Base-by-base conservation (phyloP, 2,329 filamentous ascomycete species). In the Ophiosphaerella korrae region DNA sequence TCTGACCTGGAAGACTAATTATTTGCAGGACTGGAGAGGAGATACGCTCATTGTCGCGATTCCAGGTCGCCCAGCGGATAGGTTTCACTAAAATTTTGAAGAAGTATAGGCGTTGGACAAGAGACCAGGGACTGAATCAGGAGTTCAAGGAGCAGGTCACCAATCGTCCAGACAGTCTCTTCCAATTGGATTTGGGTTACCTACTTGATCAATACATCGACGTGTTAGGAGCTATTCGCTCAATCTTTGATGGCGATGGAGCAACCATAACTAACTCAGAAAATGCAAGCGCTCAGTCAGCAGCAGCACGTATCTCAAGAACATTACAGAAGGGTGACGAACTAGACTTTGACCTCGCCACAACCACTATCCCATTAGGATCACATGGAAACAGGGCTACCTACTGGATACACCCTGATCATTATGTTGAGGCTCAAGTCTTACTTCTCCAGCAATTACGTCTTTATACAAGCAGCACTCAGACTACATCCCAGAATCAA, bases 81-180 rank as follows among this genome's bases (percentile, higher is more conserved):
- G 90, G 88, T 3, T 92, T 95, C 63, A 83, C 84, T 48, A 95
- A 95, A 75, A 87, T 95, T 33, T 77, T 92, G 31, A 94, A 93
- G 71, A 95, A 95, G 70, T 93, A 94, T 75, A 78, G 88, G 81
- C 92, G 92, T 81, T 94, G 90, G 90, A 93, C 90, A 3, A 85
- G 86, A 35, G 92, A 89, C 18, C 79, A 79, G 5, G 80, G 82
- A 0, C 77, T 94, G 18, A 82, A 83, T 53, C 76, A 78, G 39
- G 83, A 86, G 21, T 89, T 94, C 73, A 84, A 83, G 53, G 81
- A 86, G 26, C 82, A 86, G 60, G 75, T 93, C 21, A 78, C 90
- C 41, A 78, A 78, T 42, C 79, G 84, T 47, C 85, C 84, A 3
- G 88, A 87, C 72, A 89, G 87, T 72, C 91, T 93, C 66, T 88